Evolutionary conservation across 169 alveolate genomes (phyloP).

Genomic region (Plasmodium gallinaceum): DNA sequence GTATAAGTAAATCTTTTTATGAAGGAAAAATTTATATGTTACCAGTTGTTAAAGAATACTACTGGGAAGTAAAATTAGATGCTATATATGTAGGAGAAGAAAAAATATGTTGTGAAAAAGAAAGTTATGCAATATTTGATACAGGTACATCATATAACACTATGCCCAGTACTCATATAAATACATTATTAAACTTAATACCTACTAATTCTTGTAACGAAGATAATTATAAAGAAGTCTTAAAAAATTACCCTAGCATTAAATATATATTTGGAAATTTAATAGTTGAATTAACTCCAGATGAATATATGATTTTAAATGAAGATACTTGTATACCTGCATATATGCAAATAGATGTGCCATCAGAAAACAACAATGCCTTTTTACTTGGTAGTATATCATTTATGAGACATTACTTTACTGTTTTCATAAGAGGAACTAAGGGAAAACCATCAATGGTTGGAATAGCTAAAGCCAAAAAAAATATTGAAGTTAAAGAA

Average conservation of each 20-base stretch:
- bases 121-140: conserved; percentile 88
- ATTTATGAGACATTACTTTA: conserved; percentile 89
- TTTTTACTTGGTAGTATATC: conserved; percentile 89
- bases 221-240: conserved; percentile 54
- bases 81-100: conserved; percentile 88
- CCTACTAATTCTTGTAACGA: conserved; percentile 52
- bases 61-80: conserved; percentile 91
- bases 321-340: conserved; percentile 88
- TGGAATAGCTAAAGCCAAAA: conserved; percentile 73
- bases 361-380: conserved; percentile 91
- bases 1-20: conserved; percentile 86
- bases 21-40: conserved; percentile 87
- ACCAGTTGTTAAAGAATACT: conserved; percentile 91
- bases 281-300: conserved; percentile 75
- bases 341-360: conserved; percentile 91
- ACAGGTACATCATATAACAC: conserved; percentile 92
- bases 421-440: conserved; percentile 83
- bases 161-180: conserved; percentile 85
- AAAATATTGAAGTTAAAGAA: background rate
- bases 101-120: conserved; percentile 89
- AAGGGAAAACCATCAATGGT: conserved; percentile 82
- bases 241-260: conserved; percentile 78
- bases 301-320: conserved; percentile 79
- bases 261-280: conserved; percentile 83
- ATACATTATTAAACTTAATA: conserved; percentile 73